Conservation (phyloP, 176 grass and related monocot species). For the Musa beccarii region DNA sequence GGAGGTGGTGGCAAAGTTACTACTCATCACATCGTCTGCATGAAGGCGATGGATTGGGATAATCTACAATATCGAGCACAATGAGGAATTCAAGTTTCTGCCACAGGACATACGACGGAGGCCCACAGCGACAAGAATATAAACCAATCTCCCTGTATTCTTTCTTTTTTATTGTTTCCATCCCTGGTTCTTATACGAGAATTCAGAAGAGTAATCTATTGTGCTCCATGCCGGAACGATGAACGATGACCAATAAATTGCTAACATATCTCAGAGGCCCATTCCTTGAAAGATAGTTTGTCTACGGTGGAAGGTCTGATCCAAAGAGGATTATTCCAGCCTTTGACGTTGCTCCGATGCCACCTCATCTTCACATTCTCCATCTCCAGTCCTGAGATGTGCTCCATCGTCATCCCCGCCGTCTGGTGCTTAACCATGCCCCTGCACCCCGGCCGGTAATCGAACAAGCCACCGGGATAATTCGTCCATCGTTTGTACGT, state of each 20-base stretch:
- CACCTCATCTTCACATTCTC: slow-evolving; percentile 85
- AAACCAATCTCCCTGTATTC: too few species aligned
- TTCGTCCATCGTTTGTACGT: slow-evolving; percentile 68
- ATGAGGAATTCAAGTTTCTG: too few species aligned
- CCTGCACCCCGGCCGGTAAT: slow-evolving; percentile 68
- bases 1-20: too few species aligned
- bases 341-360: slow-evolving; percentile 32
- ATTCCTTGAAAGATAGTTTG: slow-evolving; percentile 59
- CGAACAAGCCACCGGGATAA: slow-evolving; percentile 50
- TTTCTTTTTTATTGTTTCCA: too few species aligned
- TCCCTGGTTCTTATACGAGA: too few species aligned
- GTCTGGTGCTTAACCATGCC: slow-evolving; percentile 52
- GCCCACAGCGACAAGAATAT: too few species aligned
- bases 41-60: too few species aligned
- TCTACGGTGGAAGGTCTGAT: slow-evolving; percentile 50
- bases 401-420: slow-evolving; percentile 76
- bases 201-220: too few species aligned
- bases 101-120: too few species aligned
- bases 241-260: background rate
- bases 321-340: slow-evolving; percentile 45
- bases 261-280: slow-evolving; percentile 46
- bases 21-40: too few species aligned
- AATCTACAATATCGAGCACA: too few species aligned
- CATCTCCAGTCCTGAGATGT: slow-evolving; percentile 63
- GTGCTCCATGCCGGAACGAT: too few species aligned